Percentiles rank a stretch among this genome's conserved stretches.
Conservation (phyloP, 139 green algal species). For the Deuterostichococcus epilithicus region DNA sequence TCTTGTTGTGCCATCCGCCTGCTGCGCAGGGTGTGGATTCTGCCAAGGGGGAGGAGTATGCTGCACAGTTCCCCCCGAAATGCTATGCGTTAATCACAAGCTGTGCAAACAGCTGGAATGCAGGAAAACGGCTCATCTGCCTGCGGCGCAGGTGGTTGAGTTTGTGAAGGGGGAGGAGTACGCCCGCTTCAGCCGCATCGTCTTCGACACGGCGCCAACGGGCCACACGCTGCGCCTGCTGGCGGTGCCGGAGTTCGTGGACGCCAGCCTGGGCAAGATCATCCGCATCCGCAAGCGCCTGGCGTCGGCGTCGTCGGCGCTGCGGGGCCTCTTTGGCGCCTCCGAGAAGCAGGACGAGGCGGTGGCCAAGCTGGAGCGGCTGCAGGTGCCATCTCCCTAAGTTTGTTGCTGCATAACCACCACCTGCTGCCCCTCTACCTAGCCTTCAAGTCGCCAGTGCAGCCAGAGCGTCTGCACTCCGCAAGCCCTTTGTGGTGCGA, state of each 20-base stretch:
- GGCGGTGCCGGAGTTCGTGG: slow-evolving; percentile 84
- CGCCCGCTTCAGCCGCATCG: slow-evolving; percentile 87
- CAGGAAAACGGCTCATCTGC: too few relatives aligned
- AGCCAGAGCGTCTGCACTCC: too few relatives aligned
- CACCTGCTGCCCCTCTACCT: too few relatives aligned
- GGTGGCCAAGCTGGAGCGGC: slow-evolving; percentile 67
- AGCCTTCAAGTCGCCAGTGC: too few relatives aligned
- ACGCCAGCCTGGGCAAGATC: slow-evolving; percentile 71
- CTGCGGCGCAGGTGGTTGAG: slow-evolving; percentile 90
- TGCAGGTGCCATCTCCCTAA: slow-evolving; percentile 16
- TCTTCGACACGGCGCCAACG: slow-evolving; percentile 98
- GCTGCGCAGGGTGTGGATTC: too few relatives aligned
- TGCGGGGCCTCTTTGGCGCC: slow-evolving; percentile 68
- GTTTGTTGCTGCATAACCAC: too few relatives aligned
- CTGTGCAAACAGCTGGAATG: too few relatives aligned
- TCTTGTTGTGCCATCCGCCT: too few relatives aligned
- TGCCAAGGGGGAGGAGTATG: too few relatives aligned
- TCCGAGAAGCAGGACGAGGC: slow-evolving; percentile 56
- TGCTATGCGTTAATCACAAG: too few relatives aligned
- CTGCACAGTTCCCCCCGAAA: too few relatives aligned
- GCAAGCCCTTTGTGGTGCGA: too few relatives aligned
- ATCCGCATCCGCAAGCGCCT: slow-evolving; percentile 74
- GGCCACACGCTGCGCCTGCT: slow-evolving; percentile 91
- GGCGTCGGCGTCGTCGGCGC: slow-evolving; percentile 36
- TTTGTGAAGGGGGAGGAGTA: slow-evolving; percentile 92